phyloP scores from a whole-genome alignment of 2,329 filamentous ascomycete species.

The Fusarium chaquense region DNA sequence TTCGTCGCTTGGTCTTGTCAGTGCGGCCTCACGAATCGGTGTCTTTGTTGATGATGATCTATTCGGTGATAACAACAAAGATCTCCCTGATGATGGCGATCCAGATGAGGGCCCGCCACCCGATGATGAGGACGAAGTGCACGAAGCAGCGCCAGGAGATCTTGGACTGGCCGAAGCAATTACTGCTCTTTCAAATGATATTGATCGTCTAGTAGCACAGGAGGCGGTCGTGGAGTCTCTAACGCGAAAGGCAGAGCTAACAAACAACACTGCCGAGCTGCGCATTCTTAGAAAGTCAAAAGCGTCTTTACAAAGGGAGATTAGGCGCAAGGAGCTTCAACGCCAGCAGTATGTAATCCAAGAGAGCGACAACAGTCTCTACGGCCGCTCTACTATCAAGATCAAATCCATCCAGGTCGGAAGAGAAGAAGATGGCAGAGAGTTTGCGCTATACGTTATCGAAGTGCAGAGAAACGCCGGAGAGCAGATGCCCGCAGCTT shows the following conservation, averaged over 20 bases:
- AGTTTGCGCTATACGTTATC: conserved; percentile 92
- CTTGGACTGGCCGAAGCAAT: conserved; percentile 94
- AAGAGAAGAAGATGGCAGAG: conserved; percentile 89
- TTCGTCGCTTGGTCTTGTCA: conserved; percentile 90
- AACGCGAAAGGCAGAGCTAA: conserved; percentile 93
- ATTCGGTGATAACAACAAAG: conserved; percentile 87
- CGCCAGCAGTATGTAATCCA: conserved; percentile 97
- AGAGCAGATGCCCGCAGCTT: conserved; percentile 96
- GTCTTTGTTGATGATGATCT: conserved; percentile 95
- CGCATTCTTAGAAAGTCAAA: conserved; percentile 94
- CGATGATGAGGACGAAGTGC: conserved; percentile 82
- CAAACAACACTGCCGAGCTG: conserved; percentile 94
- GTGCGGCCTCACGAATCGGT: conserved; percentile 85
- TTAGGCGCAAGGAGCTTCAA: conserved; percentile 93
- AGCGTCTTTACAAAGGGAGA: conserved; percentile 90
- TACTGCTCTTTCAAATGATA: conserved; percentile 85
- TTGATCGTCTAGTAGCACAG: conserved; percentile 88
- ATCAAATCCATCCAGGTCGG: conserved; percentile 96
- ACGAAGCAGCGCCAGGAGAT: conserved; percentile 94
- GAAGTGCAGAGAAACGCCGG: conserved; percentile 92
- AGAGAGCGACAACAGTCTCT: conserved; percentile 97
- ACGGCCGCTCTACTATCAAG: conserved; percentile 87
- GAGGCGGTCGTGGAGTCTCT: conserved; percentile 92
- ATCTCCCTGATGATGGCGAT: conserved; percentile 88
- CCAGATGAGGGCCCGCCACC: conserved; percentile 67